Evolutionary conservation across 805 yeast genomes (phyloP).

Genomic region (Ogataea ganodermae): DNA sequence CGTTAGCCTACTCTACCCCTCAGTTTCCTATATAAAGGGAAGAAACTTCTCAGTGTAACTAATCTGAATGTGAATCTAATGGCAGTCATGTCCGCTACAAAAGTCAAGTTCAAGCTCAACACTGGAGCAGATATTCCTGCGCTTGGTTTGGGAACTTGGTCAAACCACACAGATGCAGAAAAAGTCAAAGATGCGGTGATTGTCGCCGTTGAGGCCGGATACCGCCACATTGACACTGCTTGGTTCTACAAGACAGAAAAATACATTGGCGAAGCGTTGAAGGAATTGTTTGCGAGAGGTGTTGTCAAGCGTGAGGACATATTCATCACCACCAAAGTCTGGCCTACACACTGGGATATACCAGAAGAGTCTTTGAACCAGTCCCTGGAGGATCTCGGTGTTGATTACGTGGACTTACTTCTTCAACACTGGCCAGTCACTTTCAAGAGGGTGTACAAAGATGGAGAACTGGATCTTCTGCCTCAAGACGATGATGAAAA

Average conservation of each 20-base stretch:
- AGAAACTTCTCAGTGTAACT: no score
- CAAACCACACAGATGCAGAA: constrained; percentile 14
- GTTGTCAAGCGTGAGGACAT: constrained; percentile 18
- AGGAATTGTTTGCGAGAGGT: constrained; percentile 13
- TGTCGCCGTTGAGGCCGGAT: constrained; percentile 34
- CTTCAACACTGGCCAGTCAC: constrained; percentile 50
- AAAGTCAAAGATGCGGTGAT: constrained; percentile 19
- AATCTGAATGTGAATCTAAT: no score
- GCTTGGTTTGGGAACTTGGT: constrained; percentile 28
- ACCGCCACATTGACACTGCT: constrained; percentile 46
- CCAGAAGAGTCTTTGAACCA: constrained; percentile 37
- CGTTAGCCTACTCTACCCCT: no score
- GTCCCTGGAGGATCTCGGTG: constrained; percentile 39
- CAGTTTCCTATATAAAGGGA: no score
- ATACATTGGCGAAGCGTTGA: constrained; percentile 44
- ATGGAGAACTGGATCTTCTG: constrained; percentile 18
- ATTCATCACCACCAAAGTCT: constrained; percentile 23
- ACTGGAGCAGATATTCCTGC: constrained; percentile 24
- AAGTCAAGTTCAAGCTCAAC: no score
- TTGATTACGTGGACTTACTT: constrained; percentile 47
- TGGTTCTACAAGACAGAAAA: constrained; percentile 42
- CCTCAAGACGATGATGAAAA: constrained; percentile 31
- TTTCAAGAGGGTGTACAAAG: constrained; percentile 24
- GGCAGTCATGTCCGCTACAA: no score
- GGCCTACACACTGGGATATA: constrained; percentile 31